phyloP scores from a whole-genome alignment of 306 rosid genomes.

The Vicia villosa region DNA sequence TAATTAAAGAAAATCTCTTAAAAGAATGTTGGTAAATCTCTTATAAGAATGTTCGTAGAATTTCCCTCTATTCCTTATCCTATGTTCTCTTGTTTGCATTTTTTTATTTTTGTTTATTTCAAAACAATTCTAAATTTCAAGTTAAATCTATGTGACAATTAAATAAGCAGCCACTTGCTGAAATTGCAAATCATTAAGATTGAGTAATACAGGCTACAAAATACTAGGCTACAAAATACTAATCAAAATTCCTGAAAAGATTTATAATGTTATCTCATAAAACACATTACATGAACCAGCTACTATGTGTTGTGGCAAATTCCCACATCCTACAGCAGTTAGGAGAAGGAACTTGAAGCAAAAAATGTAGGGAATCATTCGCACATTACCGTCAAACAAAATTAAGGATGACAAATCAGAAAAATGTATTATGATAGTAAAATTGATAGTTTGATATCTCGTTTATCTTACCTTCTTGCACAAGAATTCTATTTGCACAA shows the following conservation, averaged over 20 bases:
- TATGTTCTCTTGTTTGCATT: conserved; percentile 15
- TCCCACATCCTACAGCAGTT: not conserved
- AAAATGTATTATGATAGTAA: conserved; percentile 25
- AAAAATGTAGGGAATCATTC: conserved; percentile 7
- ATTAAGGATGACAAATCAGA: conserved; percentile 33
- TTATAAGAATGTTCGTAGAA: conserved; percentile 15
- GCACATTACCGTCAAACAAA: not conserved
- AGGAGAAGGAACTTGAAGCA: conserved; percentile 25
- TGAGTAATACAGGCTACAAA: conserved; percentile 6
- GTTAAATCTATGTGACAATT: not conserved
- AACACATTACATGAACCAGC: conserved; percentile 13
- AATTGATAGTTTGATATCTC: not conserved
- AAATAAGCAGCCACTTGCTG: conserved; percentile 19
- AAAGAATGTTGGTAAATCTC: conserved; percentile 18
- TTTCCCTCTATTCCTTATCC: not conserved
- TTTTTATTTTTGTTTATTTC: not conserved
- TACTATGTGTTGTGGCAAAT: conserved; percentile 10
- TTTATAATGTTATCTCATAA: conserved; percentile 6
- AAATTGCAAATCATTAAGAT: conserved; percentile 13
- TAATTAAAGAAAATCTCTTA: conserved; percentile 19
- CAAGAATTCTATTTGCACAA: conserved; percentile 92
- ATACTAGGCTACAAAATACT: conserved; percentile 8
- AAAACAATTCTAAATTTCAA: not conserved
- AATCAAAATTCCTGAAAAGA: conserved; percentile 1
- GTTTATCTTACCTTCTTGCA: conserved; percentile 81